Evolutionary conservation across 2,329 filamentous ascomycete species (phyloP).

Genomic region (Fusarium sp.): DNA sequence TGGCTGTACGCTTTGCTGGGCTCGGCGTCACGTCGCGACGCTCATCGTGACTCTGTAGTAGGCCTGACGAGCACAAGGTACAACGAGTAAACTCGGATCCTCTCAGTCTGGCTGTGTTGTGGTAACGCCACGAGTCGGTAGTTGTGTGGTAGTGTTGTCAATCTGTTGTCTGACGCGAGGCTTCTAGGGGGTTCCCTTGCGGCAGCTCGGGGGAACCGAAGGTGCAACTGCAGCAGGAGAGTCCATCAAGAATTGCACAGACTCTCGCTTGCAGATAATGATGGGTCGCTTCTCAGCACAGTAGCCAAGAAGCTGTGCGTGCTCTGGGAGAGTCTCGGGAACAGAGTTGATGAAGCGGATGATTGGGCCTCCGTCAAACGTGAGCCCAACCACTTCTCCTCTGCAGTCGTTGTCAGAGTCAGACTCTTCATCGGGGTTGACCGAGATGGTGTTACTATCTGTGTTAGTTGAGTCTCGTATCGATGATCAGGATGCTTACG

Average conservation of each 20-base stretch:
- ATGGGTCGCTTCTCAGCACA: slow-evolving; percentile 52
- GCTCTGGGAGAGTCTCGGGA: slow-evolving; percentile 46
- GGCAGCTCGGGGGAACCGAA: slow-evolving; percentile 14
- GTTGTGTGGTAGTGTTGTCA: neutral
- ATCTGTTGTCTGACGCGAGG: neutral
- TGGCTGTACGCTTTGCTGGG: neutral
- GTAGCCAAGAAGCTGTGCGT: slow-evolving; percentile 53
- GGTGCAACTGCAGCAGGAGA: slow-evolving; percentile 18
- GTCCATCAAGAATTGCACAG: slow-evolving; percentile 48
- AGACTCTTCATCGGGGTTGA: slow-evolving; percentile 48
- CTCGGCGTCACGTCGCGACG: neutral
- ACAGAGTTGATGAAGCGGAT: slow-evolving; percentile 56
- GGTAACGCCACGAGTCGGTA: slow-evolving; percentile 12
- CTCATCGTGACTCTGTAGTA: neutral
- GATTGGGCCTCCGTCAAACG: slow-evolving; percentile 59
- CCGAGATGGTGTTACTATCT: slow-evolving; percentile 53
- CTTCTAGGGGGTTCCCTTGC: slow-evolving; percentile 18
- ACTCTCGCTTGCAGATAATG: slow-evolving; percentile 53
- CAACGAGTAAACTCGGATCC: neutral
- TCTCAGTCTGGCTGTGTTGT: neutral
- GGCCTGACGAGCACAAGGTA: neutral
- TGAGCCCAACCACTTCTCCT: slow-evolving; percentile 58
- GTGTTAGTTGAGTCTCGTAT: slow-evolving; percentile 27
- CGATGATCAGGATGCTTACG: slow-evolving; percentile 47
- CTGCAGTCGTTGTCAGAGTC: slow-evolving; percentile 49